Evolutionary conservation across 2,329 filamentous ascomycete species (phyloP).

Genomic region (Camptophora hylomeconis): DNA sequence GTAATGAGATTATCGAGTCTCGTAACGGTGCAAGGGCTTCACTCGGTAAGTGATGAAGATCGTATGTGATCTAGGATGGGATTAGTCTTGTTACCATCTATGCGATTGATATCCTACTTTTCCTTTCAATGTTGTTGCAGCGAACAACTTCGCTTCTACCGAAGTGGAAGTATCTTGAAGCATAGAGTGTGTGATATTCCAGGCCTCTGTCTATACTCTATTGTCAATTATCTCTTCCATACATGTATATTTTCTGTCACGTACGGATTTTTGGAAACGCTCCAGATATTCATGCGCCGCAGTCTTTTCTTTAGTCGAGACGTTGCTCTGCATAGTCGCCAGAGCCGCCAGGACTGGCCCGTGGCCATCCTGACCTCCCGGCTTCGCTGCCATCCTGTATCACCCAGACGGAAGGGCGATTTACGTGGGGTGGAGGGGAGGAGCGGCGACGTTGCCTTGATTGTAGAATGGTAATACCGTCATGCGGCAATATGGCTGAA

Average conservation of each 20-base stretch:
- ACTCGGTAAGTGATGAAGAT: conserved; percentile 75
- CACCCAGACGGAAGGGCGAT: no score
- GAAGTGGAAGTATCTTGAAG: conserved; percentile 65
- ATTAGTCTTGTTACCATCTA: conserved; percentile 3
- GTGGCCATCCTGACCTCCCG: conserved; percentile 54
- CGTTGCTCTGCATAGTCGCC: conserved; percentile 77
- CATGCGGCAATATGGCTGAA: no score
- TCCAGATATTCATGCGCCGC: conserved; percentile 85
- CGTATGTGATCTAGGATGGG: conserved; percentile 71
- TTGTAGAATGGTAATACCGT: no score
- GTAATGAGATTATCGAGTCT: conserved; percentile 67
- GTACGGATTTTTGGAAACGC: conserved; percentile 93
- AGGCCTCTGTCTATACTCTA: conserved; percentile 49
- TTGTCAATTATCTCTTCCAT: conserved; percentile 3
- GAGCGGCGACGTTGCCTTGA: conserved; percentile 9
- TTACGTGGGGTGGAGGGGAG: conserved; percentile 9
- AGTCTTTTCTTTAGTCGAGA: conserved; percentile 69
- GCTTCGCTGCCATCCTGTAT: conserved; percentile 57
- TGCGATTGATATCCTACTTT: conserved; percentile 51
- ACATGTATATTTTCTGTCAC: conserved; percentile 20
- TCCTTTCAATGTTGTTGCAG: conserved; percentile 91
- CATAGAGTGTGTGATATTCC: conserved; percentile 76
- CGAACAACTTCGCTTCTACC: conserved; percentile 81
- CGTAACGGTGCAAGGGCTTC: conserved; percentile 64
- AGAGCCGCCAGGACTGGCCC: conserved; percentile 78